A percentile compares a stretch with the other conserved stretches of the same genome.
phyloP scores from a whole-genome alignment of 106 monocot species.

The Dendrobium huoshanense region DNA sequence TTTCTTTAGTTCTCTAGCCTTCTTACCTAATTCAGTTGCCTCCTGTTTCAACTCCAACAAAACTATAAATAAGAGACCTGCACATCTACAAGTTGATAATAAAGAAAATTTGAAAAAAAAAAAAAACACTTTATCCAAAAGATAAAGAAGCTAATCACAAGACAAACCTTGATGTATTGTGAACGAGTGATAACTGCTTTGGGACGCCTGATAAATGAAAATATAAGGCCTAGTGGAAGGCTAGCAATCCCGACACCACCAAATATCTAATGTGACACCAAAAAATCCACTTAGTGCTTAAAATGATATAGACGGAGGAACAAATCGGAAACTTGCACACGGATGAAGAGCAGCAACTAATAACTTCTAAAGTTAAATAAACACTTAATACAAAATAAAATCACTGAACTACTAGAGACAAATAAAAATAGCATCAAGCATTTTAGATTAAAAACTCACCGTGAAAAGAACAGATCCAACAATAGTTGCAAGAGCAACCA shows the following conservation, averaged over 20 bases:
- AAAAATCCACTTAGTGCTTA: neutral
- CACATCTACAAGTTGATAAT: neutral
- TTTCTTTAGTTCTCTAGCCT: slow-evolving; percentile 89
- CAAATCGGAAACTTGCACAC: neutral
- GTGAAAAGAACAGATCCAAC: slow-evolving; percentile 88
- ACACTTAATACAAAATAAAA: neutral
- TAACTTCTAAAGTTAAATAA: neutral
- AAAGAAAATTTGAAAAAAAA: neutral
- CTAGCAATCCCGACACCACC: slow-evolving; percentile 89
- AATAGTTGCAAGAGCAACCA: slow-evolving; percentile 84
- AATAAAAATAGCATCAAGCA: neutral
- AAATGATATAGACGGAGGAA: neutral
- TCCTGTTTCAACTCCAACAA: slow-evolving; percentile 43
- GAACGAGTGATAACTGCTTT: slow-evolving; percentile 98
- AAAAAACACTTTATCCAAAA: neutral
- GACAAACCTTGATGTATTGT: slow-evolving; percentile 90
- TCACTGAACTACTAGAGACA: neutral
- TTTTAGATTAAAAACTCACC: slow-evolving; percentile 27
- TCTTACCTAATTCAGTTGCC: slow-evolving; percentile 95
- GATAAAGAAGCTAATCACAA: neutral
- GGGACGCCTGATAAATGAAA: slow-evolving; percentile 79
- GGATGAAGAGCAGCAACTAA: neutral
- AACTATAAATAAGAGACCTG: slow-evolving; percentile 1
- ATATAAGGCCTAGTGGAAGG: slow-evolving; percentile 83
- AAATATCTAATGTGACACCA: slow-evolving; percentile 54